These are phyloP conservation scores for Cardamine resedifolia DNA, from an alignment of 345 rosid species.

Conservation along the genomic window DNA sequence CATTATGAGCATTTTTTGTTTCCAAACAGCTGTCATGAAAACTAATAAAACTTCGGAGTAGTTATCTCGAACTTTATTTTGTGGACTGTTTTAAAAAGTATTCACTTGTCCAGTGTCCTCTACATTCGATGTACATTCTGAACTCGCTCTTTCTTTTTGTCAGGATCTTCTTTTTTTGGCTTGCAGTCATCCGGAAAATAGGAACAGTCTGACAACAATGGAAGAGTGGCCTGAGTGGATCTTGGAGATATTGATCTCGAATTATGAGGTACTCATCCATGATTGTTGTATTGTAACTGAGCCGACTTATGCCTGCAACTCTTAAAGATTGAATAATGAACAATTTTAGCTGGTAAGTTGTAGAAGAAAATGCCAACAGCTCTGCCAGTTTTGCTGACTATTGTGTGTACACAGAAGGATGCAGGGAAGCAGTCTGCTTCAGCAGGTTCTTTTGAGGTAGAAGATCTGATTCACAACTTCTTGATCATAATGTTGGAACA, in stretches of 20 bases:
- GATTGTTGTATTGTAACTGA: conserved; percentile 14
- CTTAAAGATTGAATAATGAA: conserved; percentile 2
- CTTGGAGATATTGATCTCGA: conserved; percentile 84
- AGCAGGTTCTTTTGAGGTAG: conserved; percentile 68
- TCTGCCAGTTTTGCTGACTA: conserved; percentile 27
- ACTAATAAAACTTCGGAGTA: conserved; percentile 1
- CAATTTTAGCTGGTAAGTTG: conserved; percentile 12
- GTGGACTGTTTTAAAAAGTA: conserved; percentile 5
- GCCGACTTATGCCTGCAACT: conserved; percentile 4
- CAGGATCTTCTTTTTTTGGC: conserved; percentile 99
- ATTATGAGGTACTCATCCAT: conserved; percentile 68
- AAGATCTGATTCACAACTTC: conserved; percentile 91
- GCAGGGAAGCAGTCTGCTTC: conserved; percentile 51
- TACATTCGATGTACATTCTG: conserved; percentile 43
- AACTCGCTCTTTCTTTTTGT: conserved; percentile 56
- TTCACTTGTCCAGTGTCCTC: conserved; percentile 29
- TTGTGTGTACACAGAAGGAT: conserved; percentile 63
- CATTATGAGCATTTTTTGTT: conserved; percentile 13
- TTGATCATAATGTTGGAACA: conserved; percentile 91
- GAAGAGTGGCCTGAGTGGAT: conserved; percentile 99
- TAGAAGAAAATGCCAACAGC: conserved; percentile 24
- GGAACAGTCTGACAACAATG: conserved; percentile 84
- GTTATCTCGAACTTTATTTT: conserved; percentile 17
- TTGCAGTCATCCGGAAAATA: conserved; percentile 98
- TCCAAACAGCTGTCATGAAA: conserved; percentile 19